A percentile compares a stretch with the other conserved stretches of the same genome.
Conservation (phyloP, 345 rosid genomes). For the Eucalyptus cladocalyx region DNA sequence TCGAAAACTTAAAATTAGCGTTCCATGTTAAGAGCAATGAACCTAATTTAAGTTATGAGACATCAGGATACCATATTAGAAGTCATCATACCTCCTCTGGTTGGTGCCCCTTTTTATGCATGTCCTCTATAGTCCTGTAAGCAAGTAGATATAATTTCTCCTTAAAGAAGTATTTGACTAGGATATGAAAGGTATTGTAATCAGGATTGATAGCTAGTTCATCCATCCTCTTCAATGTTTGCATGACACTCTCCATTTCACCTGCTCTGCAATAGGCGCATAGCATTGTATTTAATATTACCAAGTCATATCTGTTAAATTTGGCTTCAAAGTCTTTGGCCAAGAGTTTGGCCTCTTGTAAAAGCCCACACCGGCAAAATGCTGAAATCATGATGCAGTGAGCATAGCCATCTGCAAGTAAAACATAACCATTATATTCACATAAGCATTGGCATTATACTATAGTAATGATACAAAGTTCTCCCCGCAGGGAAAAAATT, state of each 20-base stretch:
- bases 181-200: slow-evolving; percentile 62
- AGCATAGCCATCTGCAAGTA: slow-evolving; percentile 72
- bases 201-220: slow-evolving; percentile 65
- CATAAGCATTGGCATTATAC: background rate
- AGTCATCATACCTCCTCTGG: slow-evolving; percentile 58
- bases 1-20: background rate
- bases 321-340: slow-evolving; percentile 64
- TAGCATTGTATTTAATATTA: slow-evolving; percentile 75
- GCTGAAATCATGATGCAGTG: slow-evolving; percentile 93
- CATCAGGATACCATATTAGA: background rate
- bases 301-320: slow-evolving; percentile 67
- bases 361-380: slow-evolving; percentile 55
- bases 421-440: background rate
- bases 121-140: slow-evolving; percentile 60
- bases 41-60: background rate
- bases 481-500: background rate
- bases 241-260: slow-evolving; percentile 80
- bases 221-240: slow-evolving; percentile 80
- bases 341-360: slow-evolving; percentile 76
- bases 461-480: background rate
- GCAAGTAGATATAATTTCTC: slow-evolving; percentile 81
- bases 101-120: slow-evolving; percentile 76
- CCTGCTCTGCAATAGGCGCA: slow-evolving; percentile 88
- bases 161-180: slow-evolving; percentile 74
- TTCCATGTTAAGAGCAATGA: background rate